Base-by-base conservation (phyloP, 2,329 filamentous ascomycete genomes). In the Pseudocercospora crystallina region DNA sequence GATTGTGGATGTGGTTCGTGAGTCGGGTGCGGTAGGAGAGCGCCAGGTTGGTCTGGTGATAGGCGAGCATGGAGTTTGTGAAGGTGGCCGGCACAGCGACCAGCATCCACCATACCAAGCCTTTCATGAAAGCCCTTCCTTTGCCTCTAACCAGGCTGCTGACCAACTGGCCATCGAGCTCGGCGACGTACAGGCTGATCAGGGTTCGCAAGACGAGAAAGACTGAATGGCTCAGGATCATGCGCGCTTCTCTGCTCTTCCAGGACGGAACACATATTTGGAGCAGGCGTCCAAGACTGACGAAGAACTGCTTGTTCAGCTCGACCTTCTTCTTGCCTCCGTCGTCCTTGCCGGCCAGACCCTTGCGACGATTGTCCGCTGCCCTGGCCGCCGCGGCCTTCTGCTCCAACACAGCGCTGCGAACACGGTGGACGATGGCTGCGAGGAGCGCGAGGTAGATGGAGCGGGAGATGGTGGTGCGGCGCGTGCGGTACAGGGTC, bases 21-120 rank as follows among this genome's bases (percentile, higher is more conserved):
- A 99, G 79, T 39, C 94, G 84, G 34, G 91, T 92, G 55, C 94
- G 86, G 71, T 99, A 99, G 66, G 92, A 89, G 29, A 99, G 77
- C 0, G 92, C 90, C 37, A 99, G 81, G 69, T 95, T 90, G 65
- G 91, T 95, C 76, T 99, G 94, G 67, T 99, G 94, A 69, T 96
- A 97, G 20, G 91, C 95, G 37, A 97, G 80, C 94, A 99, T 99
- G 0, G 91, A 96, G 69, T 99, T 99, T 35, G 94, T 99, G 69
- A 97, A 71, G 5, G 94, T 97, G 1, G 94, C 94, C 8, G 94
- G 94, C 12, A 99, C 80, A 20, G 94, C 92, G 59, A 99, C 94
- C 48, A 92, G 70, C 94, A 99, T 99, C 94, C 94, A 99, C 90
- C 92, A 96, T 5, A 95, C 82, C 62, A 99, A 84, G 0, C 90